A percentile compares a stretch with the other conserved stretches of the same genome.
These are phyloP conservation scores for Encephalitozoon cuniculi DNA, from an alignment of 371 early-diverging fungal genomes.

Conservation along the genomic window DNA sequence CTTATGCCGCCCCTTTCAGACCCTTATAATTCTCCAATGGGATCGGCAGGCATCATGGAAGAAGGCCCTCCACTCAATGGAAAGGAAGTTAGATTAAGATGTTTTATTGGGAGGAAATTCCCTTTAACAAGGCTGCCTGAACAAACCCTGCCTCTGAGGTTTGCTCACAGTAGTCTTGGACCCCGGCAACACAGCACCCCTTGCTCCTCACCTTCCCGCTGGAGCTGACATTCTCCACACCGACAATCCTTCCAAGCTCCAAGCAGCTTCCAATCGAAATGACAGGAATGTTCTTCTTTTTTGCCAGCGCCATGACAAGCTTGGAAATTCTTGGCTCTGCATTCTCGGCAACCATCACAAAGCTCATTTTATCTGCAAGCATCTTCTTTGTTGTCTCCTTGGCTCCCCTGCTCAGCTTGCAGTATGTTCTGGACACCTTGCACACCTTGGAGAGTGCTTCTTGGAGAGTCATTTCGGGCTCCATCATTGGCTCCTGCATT, in stretches of 20 bases:
- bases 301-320: constrained; percentile 18
- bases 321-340: constrained; percentile 1
- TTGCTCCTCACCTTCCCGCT: constrained; percentile 29
- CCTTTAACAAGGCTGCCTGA: background rate
- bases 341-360: constrained; percentile 53
- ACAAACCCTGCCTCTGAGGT: constrained; percentile 21
- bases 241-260: constrained; percentile 44
- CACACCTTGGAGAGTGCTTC: constrained; percentile 43
- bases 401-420: constrained; percentile 33
- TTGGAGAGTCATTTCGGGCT: constrained; percentile 29
- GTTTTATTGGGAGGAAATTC: constrained; percentile 6
- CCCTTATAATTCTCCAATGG: background rate
- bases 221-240: constrained; percentile 15
- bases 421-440: constrained; percentile 30
- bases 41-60: background rate
- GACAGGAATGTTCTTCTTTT: constrained; percentile 38
- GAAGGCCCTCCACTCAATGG: background rate
- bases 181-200: constrained; percentile 30
- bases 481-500: constrained; percentile 41
- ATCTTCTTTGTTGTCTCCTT: constrained; percentile 30
- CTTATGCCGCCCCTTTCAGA: background rate
- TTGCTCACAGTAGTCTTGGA: constrained; percentile 27
- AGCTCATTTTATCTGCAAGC: constrained; percentile 10
- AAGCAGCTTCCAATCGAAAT: constrained; percentile 41
- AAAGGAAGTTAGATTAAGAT: background rate